Evolutionary conservation across 1,284 basidiomycete species (phyloP).

Genomic region (Blastosporella zonata): DNA sequence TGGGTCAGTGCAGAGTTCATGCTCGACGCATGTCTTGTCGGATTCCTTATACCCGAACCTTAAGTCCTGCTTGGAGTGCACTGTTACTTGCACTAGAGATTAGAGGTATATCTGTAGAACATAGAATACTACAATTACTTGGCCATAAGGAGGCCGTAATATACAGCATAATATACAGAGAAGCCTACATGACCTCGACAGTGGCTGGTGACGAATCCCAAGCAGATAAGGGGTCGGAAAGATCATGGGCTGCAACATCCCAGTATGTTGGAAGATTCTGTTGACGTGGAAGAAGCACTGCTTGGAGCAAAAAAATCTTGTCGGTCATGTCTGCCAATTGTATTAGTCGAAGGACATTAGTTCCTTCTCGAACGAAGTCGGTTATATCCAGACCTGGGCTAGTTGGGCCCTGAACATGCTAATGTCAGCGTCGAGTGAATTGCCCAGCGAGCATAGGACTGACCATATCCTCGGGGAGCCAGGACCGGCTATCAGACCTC

Average conservation of each 20-base stretch:
- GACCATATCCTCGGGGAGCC: constrained; percentile 39
- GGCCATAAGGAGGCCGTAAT: not conserved
- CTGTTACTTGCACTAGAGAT: constrained; percentile 12
- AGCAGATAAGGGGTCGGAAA: not conserved
- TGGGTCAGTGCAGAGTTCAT: constrained; percentile 97
- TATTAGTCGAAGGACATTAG: constrained; percentile 43
- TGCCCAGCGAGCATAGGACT: constrained; percentile 16
- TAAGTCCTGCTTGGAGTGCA: constrained; percentile 23
- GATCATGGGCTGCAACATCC: constrained; percentile 7
- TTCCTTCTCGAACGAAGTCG: constrained; percentile 34
- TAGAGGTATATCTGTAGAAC: constrained; percentile 4
- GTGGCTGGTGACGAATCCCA: constrained; percentile 6
- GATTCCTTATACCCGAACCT: constrained; percentile 75
- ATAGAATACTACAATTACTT: constrained; percentile 3
- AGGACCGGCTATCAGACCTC: constrained; percentile 25
- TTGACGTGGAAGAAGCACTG: constrained; percentile 9
- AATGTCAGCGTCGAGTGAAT: not conserved
- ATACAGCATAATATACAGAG: not conserved
- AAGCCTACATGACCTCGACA: constrained; percentile 7
- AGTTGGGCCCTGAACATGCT: constrained; percentile 11
- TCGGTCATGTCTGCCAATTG: constrained; percentile 42
- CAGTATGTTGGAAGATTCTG: constrained; percentile 1
- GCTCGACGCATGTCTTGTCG: constrained; percentile 89
- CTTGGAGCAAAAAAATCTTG: constrained; percentile 41
- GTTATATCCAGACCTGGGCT: constrained; percentile 38